Evolutionary conservation across 257 asterid genomes (phyloP).

Genomic region (Ocimum tenuiflorum): DNA sequence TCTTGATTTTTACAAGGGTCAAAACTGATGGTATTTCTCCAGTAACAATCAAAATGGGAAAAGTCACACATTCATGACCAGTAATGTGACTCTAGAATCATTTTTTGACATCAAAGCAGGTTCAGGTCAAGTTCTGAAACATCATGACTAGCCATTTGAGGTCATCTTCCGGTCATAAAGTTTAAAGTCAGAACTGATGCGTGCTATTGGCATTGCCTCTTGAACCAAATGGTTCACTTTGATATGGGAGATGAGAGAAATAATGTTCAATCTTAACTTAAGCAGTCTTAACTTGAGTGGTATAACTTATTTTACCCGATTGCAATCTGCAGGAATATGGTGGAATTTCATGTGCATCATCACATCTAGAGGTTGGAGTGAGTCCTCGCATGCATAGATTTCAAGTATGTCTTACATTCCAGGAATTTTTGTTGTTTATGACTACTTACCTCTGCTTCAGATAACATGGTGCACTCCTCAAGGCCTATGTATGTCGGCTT

Average conservation of each 20-base stretch:
- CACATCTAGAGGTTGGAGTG: conserved; percentile 49
- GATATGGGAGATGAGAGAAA: neutral
- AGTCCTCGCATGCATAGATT: conserved; percentile 66
- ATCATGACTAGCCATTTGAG: conserved; percentile 15
- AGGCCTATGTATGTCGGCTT: conserved; percentile 13
- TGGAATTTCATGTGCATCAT: conserved; percentile 48
- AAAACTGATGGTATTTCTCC: neutral
- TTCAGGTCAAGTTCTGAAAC: neutral
- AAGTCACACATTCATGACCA: neutral
- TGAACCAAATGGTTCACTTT: neutral
- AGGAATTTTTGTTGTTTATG: neutral
- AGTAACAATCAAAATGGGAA: neutral
- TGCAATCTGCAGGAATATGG: conserved; percentile 48
- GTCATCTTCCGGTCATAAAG: conserved; percentile 8
- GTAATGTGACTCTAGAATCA: neutral
- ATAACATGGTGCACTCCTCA: neutral
- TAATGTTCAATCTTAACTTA: conserved; percentile 6
- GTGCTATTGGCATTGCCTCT: neutral
- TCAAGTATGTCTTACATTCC: conserved; percentile 47
- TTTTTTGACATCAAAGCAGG: conserved; percentile 7
- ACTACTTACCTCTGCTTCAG: conserved; percentile 6
- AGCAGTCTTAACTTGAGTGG: neutral
- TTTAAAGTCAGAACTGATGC: neutral
- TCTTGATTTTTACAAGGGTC: conserved; percentile 1
- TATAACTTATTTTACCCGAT: conserved; percentile 18